Percentiles rank a stretch among this genome's conserved stretches.
phyloP scores from a whole-genome alignment of 345 rosid genomes.

The Syzygium aqueum region DNA sequence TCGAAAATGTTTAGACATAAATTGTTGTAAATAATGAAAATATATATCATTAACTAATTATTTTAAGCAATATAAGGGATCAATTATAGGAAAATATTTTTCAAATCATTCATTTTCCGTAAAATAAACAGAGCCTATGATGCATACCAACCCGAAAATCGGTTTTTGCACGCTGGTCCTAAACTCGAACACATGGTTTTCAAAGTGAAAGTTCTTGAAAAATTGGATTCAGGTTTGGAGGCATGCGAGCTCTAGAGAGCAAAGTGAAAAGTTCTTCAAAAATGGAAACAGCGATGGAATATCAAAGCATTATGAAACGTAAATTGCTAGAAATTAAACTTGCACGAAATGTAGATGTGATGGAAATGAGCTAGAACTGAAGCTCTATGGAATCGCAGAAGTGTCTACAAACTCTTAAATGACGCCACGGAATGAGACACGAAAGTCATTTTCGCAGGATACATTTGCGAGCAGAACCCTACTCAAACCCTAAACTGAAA shows the following conservation, averaged over 20 bases:
- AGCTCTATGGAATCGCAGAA: not conserved
- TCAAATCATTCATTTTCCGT: too few species aligned
- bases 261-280: not conserved
- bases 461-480: not conserved
- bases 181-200: not conserved
- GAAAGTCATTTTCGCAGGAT: not conserved
- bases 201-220: not conserved
- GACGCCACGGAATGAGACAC: not conserved
- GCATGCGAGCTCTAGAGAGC: not conserved
- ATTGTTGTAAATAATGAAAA: too few species aligned
- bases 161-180: too few species aligned
- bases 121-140: too few species aligned
- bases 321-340: not conserved
- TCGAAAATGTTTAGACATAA: too few species aligned
- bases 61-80: too few species aligned
- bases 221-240: not conserved
- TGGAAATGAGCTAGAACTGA: not conserved
- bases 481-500: not conserved
- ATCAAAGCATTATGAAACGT: not conserved
- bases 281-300: not conserved
- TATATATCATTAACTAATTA: too few species aligned
- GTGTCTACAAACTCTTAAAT: not conserved
- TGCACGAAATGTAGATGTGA: not conserved
- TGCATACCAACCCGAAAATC: too few species aligned
- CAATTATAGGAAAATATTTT: too few species aligned